These are phyloP conservation scores for Prunus fruticosa DNA, from an alignment of 306 rosid species.

Conservation along the genomic window DNA sequence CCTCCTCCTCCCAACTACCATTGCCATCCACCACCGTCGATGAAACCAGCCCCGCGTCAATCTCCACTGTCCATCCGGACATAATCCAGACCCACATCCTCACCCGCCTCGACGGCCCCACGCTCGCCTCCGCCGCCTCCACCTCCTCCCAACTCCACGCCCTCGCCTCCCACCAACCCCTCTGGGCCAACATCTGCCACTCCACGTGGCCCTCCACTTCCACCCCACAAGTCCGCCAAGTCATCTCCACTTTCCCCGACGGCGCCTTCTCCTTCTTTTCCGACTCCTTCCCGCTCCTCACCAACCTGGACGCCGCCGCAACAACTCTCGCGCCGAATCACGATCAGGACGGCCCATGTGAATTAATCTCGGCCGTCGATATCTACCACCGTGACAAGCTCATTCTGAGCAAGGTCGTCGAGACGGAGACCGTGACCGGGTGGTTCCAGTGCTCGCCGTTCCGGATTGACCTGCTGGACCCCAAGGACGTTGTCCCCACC, in stretches of 20 bases:
- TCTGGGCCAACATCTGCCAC: conserved; percentile 58
- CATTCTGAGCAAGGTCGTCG: conserved; percentile 54
- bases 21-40: background rate
- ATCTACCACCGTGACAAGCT: conserved; percentile 34
- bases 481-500: conserved; percentile 60
- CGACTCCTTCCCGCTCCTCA: conserved; percentile 41
- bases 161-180: conserved; percentile 35
- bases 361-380: conserved; percentile 71
- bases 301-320: conserved; percentile 1
- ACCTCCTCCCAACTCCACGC: conserved; percentile 47
- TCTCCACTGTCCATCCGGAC: conserved; percentile 57
- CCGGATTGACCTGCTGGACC: conserved; percentile 58
- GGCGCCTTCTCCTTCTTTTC: conserved; percentile 66
- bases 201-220: conserved; percentile 75
- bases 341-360: conserved; percentile 18
- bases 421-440: conserved; percentile 56
- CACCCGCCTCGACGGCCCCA: conserved; percentile 65
- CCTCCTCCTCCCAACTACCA: background rate
- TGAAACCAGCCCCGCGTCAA: conserved; percentile 17
- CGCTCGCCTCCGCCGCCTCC: conserved; percentile 54
- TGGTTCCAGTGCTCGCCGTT: conserved; percentile 84
- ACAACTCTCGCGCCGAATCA: background rate
- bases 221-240: conserved; percentile 39
- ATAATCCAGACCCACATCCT: conserved; percentile 60
- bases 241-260: conserved; percentile 47